A percentile compares a stretch with the other conserved stretches of the same genome.
These are phyloP conservation scores for Debaryomyces fabryi DNA, from an alignment of 1,139 yeast species.

Conservation along the genomic window DNA sequence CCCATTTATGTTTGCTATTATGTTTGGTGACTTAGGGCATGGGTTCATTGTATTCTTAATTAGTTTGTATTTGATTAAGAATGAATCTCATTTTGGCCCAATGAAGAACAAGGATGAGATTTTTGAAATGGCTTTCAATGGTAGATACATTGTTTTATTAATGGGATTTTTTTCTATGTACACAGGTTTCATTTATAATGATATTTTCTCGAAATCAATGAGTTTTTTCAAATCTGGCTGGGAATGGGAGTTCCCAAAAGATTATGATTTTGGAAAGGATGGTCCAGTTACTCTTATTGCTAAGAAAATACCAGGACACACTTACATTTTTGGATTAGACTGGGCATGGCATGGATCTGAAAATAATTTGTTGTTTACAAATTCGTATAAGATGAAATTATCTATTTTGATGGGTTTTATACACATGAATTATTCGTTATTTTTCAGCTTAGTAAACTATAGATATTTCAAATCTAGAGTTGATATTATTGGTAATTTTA, in stretches of 20 bases:
- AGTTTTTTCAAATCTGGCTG: slow-evolving; percentile 85
- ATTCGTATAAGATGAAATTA: slow-evolving; percentile 94
- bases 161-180: slow-evolving; percentile 95
- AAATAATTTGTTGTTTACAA: slow-evolving; percentile 83
- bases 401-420: slow-evolving; percentile 92
- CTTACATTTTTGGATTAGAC: slow-evolving; percentile 85
- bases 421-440: slow-evolving; percentile 91
- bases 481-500: slow-evolving; percentile 89
- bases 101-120: slow-evolving; percentile 85
- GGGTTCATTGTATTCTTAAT: slow-evolving; percentile 80
- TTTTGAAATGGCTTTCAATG: slow-evolving; percentile 93
- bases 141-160: slow-evolving; percentile 82
- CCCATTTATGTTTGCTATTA: slow-evolving; percentile 98
- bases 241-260: slow-evolving; percentile 75
- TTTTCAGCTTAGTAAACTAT: slow-evolving; percentile 83
- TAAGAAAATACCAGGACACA: slow-evolving; percentile 52
- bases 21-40: slow-evolving; percentile 99
- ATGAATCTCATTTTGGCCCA: slow-evolving; percentile 65
- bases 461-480: slow-evolving; percentile 71
- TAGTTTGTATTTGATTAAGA: slow-evolving; percentile 67
- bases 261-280: slow-evolving; percentile 60
- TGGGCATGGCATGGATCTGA: slow-evolving; percentile 98
- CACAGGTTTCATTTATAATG: slow-evolving; percentile 93
- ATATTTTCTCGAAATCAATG: slow-evolving; percentile 88
- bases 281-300: slow-evolving; percentile 58